Evolutionary conservation across 768 basidiomycete genomes (phyloP), one percentile per base, ranked within the genome.

Genomic region (Lactarius sanguifluus): DNA sequence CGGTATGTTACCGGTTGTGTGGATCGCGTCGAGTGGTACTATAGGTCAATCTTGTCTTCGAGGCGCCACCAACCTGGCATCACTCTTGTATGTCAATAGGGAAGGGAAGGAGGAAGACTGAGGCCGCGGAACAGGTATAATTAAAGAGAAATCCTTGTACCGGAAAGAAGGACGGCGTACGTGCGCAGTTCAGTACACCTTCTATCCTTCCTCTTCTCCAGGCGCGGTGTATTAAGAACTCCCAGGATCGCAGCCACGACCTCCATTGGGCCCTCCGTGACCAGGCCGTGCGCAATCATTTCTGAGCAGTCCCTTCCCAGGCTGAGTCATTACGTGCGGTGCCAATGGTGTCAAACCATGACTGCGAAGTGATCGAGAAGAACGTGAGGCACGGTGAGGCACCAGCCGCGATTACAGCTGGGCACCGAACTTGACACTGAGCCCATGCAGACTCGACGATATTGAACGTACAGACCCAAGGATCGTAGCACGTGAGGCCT

Each of bases 31-130:
- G 43, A 92, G 77, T n/a, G 85, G 79, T 71, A 43, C 34, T 25
- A 55, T 4, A 86, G 78, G 8, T 90, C 92, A 62, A 90, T 83
- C 77, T 92, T 92, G 76, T 92, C 90, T 69, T 82, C 74, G 77
- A 92, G 80, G 20, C 89, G 81, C 92, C 91, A 92, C 68, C 85
- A 87, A 25, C 90, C 90, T 89, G 71, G 45, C 38, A n/a, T 50
- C 40, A 47, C 36, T 43, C 34, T 25, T 38, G 41, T 57, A 40
- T 23, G 50, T 54, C 43, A 28, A 55, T 2, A 23, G 32, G 47
- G 67, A 64, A 41, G 30, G 41, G 30, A 30, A 30, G 30, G 30
- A 30, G 30, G 30, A 5, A 30, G 30, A 30, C 30, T 30, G 30
- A 30, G 30, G 30, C 30, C 30, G 30, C 30, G 4, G 30, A 30